Conservation (phyloP, 768 basidiomycete species). For the Xerocomus potaroensis region DNA sequence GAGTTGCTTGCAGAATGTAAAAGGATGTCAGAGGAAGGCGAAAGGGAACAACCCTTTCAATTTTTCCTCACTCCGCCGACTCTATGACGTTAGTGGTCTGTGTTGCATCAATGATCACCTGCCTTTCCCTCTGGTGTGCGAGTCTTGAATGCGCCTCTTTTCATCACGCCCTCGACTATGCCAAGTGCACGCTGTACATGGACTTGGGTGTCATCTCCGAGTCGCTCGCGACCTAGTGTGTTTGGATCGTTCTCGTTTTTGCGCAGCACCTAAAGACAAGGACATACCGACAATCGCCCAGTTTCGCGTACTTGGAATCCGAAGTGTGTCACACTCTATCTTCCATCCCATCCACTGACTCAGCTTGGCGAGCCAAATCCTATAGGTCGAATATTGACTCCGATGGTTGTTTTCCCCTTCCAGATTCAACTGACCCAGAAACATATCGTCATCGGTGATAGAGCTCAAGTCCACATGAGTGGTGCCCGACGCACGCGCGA, state of each 20-base stretch:
- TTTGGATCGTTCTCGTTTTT: background rate
- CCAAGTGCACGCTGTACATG: conserved; percentile 38
- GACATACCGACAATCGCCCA: conserved; percentile 85
- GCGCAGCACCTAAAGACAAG: background rate
- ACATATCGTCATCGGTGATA: conserved; percentile 23
- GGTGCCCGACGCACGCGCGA: conserved; percentile 44
- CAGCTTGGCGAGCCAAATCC: conserved; percentile 79
- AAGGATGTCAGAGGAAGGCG: conserved; percentile 36
- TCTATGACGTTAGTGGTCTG: background rate
- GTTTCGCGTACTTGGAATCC: conserved; percentile 91
- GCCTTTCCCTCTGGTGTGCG: conserved; percentile 69
- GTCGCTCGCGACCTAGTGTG: conserved; percentile 29
- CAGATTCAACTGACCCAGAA: conserved; percentile 48
- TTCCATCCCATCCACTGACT: conserved; percentile 78
- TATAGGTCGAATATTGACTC: conserved; percentile 77
- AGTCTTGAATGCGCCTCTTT: conserved; percentile 68
- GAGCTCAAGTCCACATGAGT: conserved; percentile 19
- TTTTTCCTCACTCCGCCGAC: conserved; percentile 11
- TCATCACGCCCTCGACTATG: conserved; percentile 53
- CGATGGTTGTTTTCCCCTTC: conserved; percentile 57
- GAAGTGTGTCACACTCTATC: conserved; percentile 77
- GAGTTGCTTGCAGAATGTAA: conserved; percentile 55
- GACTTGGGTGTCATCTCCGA: conserved; percentile 9
- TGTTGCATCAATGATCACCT: conserved; percentile 16
- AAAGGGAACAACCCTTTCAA: conserved; percentile 26